Evolutionary conservation across 2,329 filamentous ascomycete species (phyloP).

Genomic region (Spiromastix sp.): DNA sequence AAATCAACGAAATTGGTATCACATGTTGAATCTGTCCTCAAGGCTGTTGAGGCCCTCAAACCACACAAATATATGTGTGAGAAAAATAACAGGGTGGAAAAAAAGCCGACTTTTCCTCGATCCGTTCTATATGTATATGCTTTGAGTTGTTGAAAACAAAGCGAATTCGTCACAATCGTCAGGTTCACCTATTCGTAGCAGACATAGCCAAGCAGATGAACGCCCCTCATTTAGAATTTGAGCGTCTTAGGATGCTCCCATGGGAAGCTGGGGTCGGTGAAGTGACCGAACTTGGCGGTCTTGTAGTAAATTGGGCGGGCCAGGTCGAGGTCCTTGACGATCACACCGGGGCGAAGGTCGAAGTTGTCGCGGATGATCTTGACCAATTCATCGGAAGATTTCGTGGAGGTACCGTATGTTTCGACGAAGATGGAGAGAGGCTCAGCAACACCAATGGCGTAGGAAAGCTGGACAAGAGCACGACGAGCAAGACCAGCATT

Average conservation of each 20-base stretch:
- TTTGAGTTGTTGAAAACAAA: conserved; percentile 44
- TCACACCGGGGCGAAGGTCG: conserved; percentile 94
- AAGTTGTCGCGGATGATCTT: conserved; percentile 94
- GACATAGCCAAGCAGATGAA: conserved; percentile 9
- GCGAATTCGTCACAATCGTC: conserved; percentile 36
- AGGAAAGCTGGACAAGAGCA: conserved; percentile 93
- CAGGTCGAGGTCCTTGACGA: conserved; percentile 93
- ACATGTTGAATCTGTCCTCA: conserved; percentile 37
- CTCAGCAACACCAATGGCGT: conserved; percentile 98
- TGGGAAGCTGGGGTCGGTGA: conserved; percentile 94
- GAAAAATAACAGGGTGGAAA: background rate
- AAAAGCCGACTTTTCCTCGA: conserved; percentile 18
- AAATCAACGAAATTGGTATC: conserved; percentile 33
- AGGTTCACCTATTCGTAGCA: conserved; percentile 15
- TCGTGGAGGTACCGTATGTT: conserved; percentile 87
- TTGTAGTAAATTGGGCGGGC: conserved; percentile 95
- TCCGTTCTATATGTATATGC: conserved; percentile 19
- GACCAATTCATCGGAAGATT: conserved; percentile 85
- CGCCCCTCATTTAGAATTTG: conserved; percentile 68
- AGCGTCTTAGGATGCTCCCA: conserved; percentile 98
- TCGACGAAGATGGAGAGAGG: conserved; percentile 97
- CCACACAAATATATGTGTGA: conserved; percentile 22
- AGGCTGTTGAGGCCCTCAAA: conserved; percentile 22
- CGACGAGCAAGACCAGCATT: conserved; percentile 80
- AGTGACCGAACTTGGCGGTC: conserved; percentile 99